These are phyloP conservation scores for Cladorrhinum samala DNA, from an alignment of 495 filamentous ascomycete genomes.

Conservation along the genomic window DNA sequence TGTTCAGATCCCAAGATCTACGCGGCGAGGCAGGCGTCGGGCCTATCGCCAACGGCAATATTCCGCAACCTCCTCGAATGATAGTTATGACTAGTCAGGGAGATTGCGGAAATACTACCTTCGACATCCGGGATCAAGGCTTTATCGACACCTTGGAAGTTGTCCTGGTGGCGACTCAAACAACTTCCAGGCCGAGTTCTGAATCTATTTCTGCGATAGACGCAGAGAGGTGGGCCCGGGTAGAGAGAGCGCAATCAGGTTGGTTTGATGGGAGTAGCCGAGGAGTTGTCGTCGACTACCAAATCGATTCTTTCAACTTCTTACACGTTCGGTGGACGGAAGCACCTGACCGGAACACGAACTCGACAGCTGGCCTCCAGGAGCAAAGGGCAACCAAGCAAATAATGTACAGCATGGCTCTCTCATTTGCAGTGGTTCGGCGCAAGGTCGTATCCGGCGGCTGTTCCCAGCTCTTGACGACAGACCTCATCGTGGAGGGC, in stretches of 20 bases:
- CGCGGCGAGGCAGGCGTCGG: neutral
- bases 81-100: neutral
- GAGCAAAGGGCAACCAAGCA: neutral
- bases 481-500: neutral
- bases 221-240: neutral
- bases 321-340: conserved; percentile 2
- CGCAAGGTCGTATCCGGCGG: neutral
- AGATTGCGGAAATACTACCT: neutral
- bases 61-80: neutral
- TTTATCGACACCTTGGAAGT: neutral
- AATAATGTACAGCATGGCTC: neutral
- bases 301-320: neutral
- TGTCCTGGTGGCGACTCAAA: neutral
- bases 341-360: neutral
- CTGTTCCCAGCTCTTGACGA: neutral
- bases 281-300: neutral
- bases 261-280: neutral
- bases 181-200: too few relatives aligned
- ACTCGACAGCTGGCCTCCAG: neutral
- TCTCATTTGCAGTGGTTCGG: neutral
- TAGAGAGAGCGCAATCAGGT: neutral
- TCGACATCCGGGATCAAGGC: neutral
- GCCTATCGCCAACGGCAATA: neutral
- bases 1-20: neutral
- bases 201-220: neutral